Evolutionary conservation across 116 monocot species (phyloP).

Genomic region (Thalassia testudinum): DNA sequence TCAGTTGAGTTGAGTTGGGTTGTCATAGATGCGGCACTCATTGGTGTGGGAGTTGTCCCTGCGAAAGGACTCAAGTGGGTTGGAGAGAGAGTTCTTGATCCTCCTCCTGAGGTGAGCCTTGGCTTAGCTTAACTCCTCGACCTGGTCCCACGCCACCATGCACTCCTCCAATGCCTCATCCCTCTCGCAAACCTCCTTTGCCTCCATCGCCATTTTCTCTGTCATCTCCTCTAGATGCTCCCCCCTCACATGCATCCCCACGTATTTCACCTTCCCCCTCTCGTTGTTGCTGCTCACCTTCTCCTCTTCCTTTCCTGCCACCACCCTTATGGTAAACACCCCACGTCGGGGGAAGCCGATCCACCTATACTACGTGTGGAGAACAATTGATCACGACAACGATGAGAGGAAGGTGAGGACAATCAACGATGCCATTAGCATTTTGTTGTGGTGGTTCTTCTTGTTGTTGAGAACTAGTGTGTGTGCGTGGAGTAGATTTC

Average conservation of each 20-base stretch:
- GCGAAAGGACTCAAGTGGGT: slow-evolving; percentile 73
- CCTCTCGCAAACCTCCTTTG: slow-evolving; percentile 52
- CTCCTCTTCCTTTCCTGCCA: not conserved
- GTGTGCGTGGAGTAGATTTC: too few relatives aligned
- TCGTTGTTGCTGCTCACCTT: slow-evolving; percentile 7
- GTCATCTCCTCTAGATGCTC: slow-evolving; percentile 55
- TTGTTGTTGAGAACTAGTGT: too few relatives aligned
- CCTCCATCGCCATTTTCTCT: slow-evolving; percentile 71
- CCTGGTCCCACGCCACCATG: slow-evolving; percentile 90
- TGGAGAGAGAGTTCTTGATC: slow-evolving; percentile 16
- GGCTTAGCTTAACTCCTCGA: slow-evolving; percentile 83
- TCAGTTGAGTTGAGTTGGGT: too few relatives aligned
- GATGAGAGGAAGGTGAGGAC: too few relatives aligned
- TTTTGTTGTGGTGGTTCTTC: too few relatives aligned
- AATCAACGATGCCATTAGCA: too few relatives aligned
- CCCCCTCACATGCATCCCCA: slow-evolving; percentile 61
- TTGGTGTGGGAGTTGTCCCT: slow-evolving; percentile 36
- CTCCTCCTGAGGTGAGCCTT: slow-evolving; percentile 49
- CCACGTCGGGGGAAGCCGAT: too few relatives aligned
- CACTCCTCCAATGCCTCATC: slow-evolving; percentile 36
- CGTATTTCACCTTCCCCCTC: slow-evolving; percentile 28
- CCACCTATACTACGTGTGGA: too few relatives aligned
- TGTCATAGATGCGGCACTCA: slow-evolving; percentile 44
- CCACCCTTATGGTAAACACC: too few relatives aligned
- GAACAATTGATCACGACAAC: too few relatives aligned